A percentile compares a stretch with the other conserved stretches of the same genome.
Conservation (phyloP, 495 filamentous ascomycete genomes). For the Penicillium ucsense region DNA sequence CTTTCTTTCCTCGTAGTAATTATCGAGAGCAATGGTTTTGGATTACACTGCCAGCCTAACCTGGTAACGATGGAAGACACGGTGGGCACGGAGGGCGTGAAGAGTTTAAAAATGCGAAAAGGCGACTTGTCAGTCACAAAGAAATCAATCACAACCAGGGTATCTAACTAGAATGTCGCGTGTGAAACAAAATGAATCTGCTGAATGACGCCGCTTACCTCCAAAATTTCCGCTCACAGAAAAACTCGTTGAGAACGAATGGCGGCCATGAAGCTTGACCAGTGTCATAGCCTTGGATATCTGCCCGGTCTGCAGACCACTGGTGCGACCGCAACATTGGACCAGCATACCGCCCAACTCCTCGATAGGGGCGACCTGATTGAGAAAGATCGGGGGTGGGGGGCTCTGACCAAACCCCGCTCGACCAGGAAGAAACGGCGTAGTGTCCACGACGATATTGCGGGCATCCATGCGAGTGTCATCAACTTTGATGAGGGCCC, state of each 20-base stretch:
- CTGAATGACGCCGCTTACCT: conserved; percentile 33
- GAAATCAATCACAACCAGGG: conserved; percentile 13
- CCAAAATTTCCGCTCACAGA: conserved; percentile 65
- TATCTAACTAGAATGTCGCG: conserved; percentile 23
- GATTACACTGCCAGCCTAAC: conserved; percentile 11
- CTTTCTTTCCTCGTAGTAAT: conserved; percentile 1
- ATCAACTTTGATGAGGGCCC: conserved; percentile 81
- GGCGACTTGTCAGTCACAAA: neutral
- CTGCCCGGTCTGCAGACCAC: conserved; percentile 66
- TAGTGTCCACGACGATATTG: conserved; percentile 52
- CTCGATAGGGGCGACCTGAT: conserved; percentile 35
- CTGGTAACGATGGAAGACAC: neutral
- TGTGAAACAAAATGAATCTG: conserved; percentile 18
- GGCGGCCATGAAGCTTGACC: conserved; percentile 72
- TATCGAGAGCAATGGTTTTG: conserved; percentile 4
- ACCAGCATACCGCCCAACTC: conserved; percentile 63
- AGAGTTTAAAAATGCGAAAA: neutral
- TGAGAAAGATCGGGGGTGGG: conserved; percentile 29
- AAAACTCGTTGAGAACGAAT: conserved; percentile 73
- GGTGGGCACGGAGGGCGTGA: neutral
- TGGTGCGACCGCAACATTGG: conserved; percentile 86
- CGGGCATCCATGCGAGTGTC: conserved; percentile 57
- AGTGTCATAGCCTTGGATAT: conserved; percentile 67
- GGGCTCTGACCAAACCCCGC: conserved; percentile 10
- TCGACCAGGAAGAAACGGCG: conserved; percentile 13